Percentiles rank a stretch among this genome's conserved stretches.
These are phyloP conservation scores for Backusella macrospora DNA, from an alignment of 192 early-diverging fungal species.

Conservation along the genomic window DNA sequence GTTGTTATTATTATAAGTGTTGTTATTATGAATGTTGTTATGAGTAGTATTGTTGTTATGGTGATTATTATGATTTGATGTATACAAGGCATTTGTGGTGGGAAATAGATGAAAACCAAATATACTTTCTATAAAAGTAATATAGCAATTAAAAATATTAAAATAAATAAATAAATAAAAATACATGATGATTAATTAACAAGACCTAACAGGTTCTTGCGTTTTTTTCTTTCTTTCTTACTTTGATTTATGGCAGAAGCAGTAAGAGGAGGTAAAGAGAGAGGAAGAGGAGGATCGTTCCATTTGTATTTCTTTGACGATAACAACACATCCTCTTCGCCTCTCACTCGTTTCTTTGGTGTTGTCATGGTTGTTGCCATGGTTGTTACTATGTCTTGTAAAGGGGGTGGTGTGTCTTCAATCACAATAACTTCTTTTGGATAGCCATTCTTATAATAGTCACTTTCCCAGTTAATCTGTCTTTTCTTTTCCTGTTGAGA, in stretches of 20 bases:
- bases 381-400: conserved; percentile 5
- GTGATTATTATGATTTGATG: not conserved
- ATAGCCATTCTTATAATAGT: conserved; percentile 44
- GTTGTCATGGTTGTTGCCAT: not conserved
- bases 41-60: not conserved
- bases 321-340: not conserved
- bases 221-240: not conserved
- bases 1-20: not conserved
- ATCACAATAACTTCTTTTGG: conserved; percentile 47
- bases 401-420: conserved; percentile 40
- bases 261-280: not conserved
- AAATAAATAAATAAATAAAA: not conserved
- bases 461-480: conserved; percentile 32
- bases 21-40: not conserved
- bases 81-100: not conserved
- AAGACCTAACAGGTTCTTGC: too few relatives aligned
- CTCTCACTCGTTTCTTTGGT: not conserved
- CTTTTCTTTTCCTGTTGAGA: not conserved
- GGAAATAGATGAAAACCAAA: conserved; percentile 17
- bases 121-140: not conserved
- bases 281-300: not conserved
- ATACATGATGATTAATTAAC: not conserved
- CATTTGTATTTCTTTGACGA: conserved; percentile 10
- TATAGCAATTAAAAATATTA: not conserved
- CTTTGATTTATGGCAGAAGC: conserved; percentile 6